Percentiles rank a stretch among this genome's conserved stretches.
Conservation (phyloP, 352 stramenopile genomes). For the Phytophthora multivora region DNA sequence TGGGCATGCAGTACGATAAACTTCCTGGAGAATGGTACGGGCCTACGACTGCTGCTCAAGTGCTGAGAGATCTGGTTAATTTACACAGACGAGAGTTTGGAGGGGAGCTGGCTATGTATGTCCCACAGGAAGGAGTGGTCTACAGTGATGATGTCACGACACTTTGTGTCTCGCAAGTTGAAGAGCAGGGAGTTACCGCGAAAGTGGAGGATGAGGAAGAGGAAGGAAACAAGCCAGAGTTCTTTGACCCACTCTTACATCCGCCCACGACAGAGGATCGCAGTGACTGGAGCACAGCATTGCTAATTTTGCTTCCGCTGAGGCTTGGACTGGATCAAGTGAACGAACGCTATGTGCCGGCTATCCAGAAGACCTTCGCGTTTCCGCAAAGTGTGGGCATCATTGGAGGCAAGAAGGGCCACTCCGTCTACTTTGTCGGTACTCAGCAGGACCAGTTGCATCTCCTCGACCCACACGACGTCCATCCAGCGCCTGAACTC, state of each 20-base stretch:
- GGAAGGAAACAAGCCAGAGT: slow-evolving; percentile 29
- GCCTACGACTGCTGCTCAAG: slow-evolving; percentile 87
- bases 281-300: slow-evolving; percentile 81
- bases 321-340: slow-evolving; percentile 91
- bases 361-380: slow-evolving; percentile 78
- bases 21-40: slow-evolving; percentile 93
- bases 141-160: slow-evolving; percentile 79
- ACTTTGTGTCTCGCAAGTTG: slow-evolving; percentile 71
- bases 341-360: slow-evolving; percentile 81
- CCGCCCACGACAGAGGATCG: slow-evolving; percentile 51
- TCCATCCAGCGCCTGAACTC: slow-evolving; percentile 67
- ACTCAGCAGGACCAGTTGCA: slow-evolving; percentile 82
- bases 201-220: slow-evolving; percentile 8
- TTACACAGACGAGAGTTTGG: slow-evolving; percentile 56
- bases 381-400: slow-evolving; percentile 95
- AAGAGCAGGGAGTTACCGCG: slow-evolving; percentile 20
- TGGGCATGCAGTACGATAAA: slow-evolving; percentile 91
- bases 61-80: slow-evolving; percentile 89
- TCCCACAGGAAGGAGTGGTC: slow-evolving; percentile 84
- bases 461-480: slow-evolving; percentile 85
- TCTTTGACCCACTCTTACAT: slow-evolving; percentile 88
- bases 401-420: slow-evolving; percentile 93
- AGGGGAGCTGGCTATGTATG: slow-evolving; percentile 68
- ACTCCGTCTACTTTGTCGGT: slow-evolving; percentile 97
- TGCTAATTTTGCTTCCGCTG: slow-evolving; percentile 93